Percentiles rank a stretch among this genome's conserved stretches.
phyloP scores from a whole-genome alignment of 2,329 filamentous ascomycete genomes.

The Zalaria obscura region DNA sequence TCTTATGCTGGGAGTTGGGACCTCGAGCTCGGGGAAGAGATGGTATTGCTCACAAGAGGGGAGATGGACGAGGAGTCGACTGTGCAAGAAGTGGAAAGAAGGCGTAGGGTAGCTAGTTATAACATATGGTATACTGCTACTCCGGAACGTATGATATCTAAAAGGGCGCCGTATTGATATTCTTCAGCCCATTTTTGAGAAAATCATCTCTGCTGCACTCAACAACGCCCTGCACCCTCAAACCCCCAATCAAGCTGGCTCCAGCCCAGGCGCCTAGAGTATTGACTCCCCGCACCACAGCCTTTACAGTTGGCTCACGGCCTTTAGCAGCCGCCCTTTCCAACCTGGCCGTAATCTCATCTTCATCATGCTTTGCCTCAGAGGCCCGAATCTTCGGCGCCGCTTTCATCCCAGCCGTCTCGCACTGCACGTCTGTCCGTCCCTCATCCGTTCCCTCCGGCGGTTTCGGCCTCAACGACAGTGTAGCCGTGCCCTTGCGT shows the following conservation, averaged over 20 bases:
- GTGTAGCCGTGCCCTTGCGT: background rate
- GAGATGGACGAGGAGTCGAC: too few relatives aligned
- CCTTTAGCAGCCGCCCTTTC: conserved; percentile 32
- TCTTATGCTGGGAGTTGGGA: too few relatives aligned
- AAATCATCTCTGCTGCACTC: conserved; percentile 60
- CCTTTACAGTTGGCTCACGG: conserved; percentile 33
- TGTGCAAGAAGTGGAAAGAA: too few relatives aligned
- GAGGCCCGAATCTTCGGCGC: conserved; percentile 7
- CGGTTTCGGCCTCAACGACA: background rate
- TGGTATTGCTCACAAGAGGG: too few relatives aligned
- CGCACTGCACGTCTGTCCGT: background rate
- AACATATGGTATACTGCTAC: too few relatives aligned
- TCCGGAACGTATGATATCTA: too few relatives aligned
- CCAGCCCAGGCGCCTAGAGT: conserved; percentile 63
- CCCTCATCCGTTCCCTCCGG: background rate
- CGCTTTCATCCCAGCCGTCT: background rate
- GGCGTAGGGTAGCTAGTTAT: too few relatives aligned
- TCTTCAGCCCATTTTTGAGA: conserved; percentile 43
- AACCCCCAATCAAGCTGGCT: conserved; percentile 53
- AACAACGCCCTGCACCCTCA: conserved; percentile 55
- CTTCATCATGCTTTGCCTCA: conserved; percentile 31
- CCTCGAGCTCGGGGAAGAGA: too few relatives aligned
- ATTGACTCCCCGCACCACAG: conserved; percentile 50
- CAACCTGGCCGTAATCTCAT: conserved; percentile 46
- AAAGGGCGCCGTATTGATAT: background rate